Evolutionary conservation across 1,284 basidiomycete species (phyloP), one percentile per base, ranked within the genome.

Genomic region (Porodaedalea pini): DNA sequence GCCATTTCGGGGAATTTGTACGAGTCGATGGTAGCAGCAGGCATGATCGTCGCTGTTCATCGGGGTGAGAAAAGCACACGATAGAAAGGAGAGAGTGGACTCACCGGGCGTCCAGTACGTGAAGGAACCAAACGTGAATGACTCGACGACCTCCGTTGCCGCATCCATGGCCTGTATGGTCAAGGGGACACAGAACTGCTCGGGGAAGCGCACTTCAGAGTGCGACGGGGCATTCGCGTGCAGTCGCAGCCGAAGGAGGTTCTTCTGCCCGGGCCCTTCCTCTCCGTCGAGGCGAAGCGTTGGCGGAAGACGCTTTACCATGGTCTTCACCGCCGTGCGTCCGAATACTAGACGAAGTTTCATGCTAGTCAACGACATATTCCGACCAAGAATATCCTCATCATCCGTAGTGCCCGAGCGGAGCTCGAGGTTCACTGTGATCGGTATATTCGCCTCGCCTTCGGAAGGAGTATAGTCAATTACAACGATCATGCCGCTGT

Each of bases 51-150:
- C 11, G 23, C 51, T 54, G 23, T 27, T 50, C 39, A 23, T 34
- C 2, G 15, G 27, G 49, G 27, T 52, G 25, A 41, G 19, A 17
- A 47, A 11, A 40, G 17, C 34, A 34, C n/a, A 41, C 19, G 39
- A 49, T 25, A 8, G 32, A 43, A 21, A 31, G 44, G 45, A 52
- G 27, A 40, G 34, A 31, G 15, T 15, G 54, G 47, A 72, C 77
- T 60, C 55, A 83, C 84, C 73, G 21, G 72, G 62, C 11, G 75
- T 68, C 71, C 76, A 78, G 63, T 88, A 90, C n/a, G 78, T 76
- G 73, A 92, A 85, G 67, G 85, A 76, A 66, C 90, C 83, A 73
- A 91, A 83, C 36, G 81, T 74, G 56, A 83, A 75, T 0, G 82
- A 78, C 64, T 89, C 86, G 13, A 89, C 66, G 29, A 88, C 67